Evolutionary conservation across 2,329 filamentous ascomycete species (phyloP).

Genomic region (Rachicladosporium sp.): DNA sequence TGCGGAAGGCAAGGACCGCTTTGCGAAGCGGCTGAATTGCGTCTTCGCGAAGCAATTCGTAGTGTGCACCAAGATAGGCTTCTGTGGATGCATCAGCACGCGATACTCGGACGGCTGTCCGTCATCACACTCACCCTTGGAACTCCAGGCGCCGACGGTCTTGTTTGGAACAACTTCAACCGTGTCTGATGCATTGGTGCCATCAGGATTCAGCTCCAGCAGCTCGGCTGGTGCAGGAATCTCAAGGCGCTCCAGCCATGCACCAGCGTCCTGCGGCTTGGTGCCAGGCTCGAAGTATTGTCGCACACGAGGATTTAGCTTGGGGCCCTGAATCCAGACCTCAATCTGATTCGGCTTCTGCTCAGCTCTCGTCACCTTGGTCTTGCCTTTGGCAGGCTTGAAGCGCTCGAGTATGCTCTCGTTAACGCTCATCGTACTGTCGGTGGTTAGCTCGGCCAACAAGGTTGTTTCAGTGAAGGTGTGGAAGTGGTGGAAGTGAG

Average conservation of each 20-base stretch:
- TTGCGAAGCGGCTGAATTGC: conserved; percentile 55
- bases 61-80: conserved; percentile 61
- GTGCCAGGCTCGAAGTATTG: conserved; percentile 15
- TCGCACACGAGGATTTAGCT: conserved; percentile 16
- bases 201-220: conserved; percentile 16
- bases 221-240: conserved; percentile 45
- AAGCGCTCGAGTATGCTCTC: conserved; percentile 20
- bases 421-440: conserved; percentile 14
- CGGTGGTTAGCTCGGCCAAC: not conserved
- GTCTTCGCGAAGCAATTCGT: conserved; percentile 65
- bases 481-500: too few species aligned
- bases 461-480: not conserved
- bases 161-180: conserved; percentile 33
- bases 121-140: conserved; percentile 27
- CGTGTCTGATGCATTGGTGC: conserved; percentile 3
- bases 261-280: conserved; percentile 9
- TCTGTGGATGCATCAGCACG: conserved; percentile 20
- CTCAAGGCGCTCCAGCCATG: conserved; percentile 33
- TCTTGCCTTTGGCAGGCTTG: conserved; percentile 7
- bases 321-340: conserved; percentile 12
- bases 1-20: conserved; percentile 47
- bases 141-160: conserved; percentile 44
- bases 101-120: too few species aligned
- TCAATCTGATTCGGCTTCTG: conserved; percentile 6
- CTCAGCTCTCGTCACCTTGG: not conserved